Evolutionary conservation across 306 rosid species (phyloP), one percentile per base, ranked within the genome.

Genomic region (Sindora glabra): DNA sequence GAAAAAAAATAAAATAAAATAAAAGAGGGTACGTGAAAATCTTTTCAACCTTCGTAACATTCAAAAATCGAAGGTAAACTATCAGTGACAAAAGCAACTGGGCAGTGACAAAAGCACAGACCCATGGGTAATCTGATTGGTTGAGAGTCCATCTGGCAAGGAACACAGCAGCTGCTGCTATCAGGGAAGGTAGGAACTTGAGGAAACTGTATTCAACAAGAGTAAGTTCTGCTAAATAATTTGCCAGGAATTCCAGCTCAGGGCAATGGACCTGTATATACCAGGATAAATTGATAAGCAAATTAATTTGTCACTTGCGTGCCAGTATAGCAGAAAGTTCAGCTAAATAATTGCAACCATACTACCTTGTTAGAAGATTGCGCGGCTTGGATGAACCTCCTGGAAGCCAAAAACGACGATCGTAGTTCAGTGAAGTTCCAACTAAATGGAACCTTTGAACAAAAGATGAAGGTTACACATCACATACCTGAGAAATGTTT

Each of bases 101-200:
- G 24, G 48, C 48, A 42, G 59, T 51, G 40, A 48, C 37, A 56
- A 58, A 66, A 51, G 38, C 65, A 46, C 84, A 63, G 39, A 87
- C 97, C 97, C 96, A 87, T 66, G 97, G 95, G 62, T 85, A 78
- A 53, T 83, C 86, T 51, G 79, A 71, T 24, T 79, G 84, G 70
- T 76, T 56, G 53, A 87, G 85, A 12, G 88, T 85, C 97, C 97
- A 90, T 83, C 79, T 90, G 25, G 97, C 96, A 24, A 90, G 94
- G 79, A 87, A 87, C 12, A 90, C 87, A 45, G 85, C 91, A 29
- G 97, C 85, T 50, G 95, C 96, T 53, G 97, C 97, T 41, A 85
- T 57, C 19, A 74, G 78, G 58, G 96, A 90, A 53, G 97, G 96
- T 60, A 85, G 80, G 75, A 82, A 87, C 56, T 75, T 81, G 42